phyloP scores from a whole-genome alignment of 2,329 filamentous ascomycete species.

The Fusarium graminum region DNA sequence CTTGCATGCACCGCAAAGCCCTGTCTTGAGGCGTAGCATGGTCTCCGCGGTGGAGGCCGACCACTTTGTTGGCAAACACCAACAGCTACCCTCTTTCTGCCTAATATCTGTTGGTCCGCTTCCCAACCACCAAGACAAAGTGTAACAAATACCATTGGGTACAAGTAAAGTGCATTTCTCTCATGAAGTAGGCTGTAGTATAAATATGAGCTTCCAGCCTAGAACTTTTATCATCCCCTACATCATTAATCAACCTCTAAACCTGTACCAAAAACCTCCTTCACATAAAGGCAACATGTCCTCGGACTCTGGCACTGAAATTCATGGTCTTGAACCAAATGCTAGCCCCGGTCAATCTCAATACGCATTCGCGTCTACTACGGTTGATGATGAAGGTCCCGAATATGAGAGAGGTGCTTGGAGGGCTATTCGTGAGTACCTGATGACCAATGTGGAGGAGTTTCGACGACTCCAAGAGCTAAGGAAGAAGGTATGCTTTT shows the following conservation, averaged over 20 bases:
- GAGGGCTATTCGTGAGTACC: conserved; percentile 6
- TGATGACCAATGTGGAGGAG: conserved; percentile 7
- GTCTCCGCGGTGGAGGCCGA: background rate
- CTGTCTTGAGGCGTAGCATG: background rate
- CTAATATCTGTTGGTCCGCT: background rate
- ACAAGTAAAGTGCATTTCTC: background rate
- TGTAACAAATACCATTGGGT: background rate
- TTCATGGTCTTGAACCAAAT: background rate
- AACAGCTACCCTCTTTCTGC: background rate
- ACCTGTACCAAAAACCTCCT: background rate
- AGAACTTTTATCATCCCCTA: no score
- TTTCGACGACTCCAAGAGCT: conserved; percentile 21
- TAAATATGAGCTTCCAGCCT: background rate
- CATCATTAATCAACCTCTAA: background rate
- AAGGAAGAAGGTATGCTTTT: conserved; percentile 18
- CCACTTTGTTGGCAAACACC: background rate
- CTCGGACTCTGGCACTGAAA: background rate
- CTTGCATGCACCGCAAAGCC: background rate
- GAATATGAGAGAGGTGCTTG: background rate
- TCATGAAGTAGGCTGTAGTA: background rate
- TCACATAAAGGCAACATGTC: background rate
- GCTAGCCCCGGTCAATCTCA: background rate
- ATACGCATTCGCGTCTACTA: no score
- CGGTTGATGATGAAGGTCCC: no score
- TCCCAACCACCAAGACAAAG: background rate